Evolutionary conservation across 768 basidiomycete genomes (phyloP), one percentile per base, ranked within the genome.

Genomic region (Hemileccinum impolitum): DNA sequence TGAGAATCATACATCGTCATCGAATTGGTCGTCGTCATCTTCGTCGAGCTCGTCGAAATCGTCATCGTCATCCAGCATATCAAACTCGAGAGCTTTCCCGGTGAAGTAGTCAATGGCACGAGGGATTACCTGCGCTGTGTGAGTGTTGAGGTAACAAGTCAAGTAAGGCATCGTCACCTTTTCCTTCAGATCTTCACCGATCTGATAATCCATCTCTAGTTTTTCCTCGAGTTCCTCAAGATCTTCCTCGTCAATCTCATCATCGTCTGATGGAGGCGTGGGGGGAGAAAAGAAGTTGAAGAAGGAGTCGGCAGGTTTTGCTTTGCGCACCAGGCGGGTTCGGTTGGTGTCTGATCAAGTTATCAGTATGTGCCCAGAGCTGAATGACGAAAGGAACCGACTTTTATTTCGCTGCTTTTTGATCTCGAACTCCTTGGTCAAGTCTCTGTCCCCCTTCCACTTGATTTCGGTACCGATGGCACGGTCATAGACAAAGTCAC

Each of bases 321-420:
- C 86, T 75, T 97, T 97, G 70, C 84, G 80, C 36, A 88, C 82
- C 31, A 90, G 72, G 53, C 87, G 86, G 1, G 85, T 91, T 54
- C 87, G 84, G 67, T 91, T 90, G 23, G 89, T 91, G 65, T 86
- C 89, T 90, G 58, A 45, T 48, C 45, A 7, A 39, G 46, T 49
- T 11, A 36, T 48, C 15, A 59, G 48, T 38, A 31, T 9, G 23
- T 14, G 30, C 23, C 21, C 15, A 18, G 18, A 25, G 36, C 18
- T 14, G 39, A 45, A 4, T 14, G 30, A 25, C 21, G 46, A 39
- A 57, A 37, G 25, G 14, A 18, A 21, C 45, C 52, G n/a, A 96
- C 94, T 94, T 80, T 97, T 99, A 75, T 99, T 99, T 62, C 95
- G 78, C 73, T 98, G 95, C 77, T 96, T 97, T 80, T 95, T 96